Conservation (phyloP, 169 alveolate genomes). For the Perkinsus olseni region DNA sequence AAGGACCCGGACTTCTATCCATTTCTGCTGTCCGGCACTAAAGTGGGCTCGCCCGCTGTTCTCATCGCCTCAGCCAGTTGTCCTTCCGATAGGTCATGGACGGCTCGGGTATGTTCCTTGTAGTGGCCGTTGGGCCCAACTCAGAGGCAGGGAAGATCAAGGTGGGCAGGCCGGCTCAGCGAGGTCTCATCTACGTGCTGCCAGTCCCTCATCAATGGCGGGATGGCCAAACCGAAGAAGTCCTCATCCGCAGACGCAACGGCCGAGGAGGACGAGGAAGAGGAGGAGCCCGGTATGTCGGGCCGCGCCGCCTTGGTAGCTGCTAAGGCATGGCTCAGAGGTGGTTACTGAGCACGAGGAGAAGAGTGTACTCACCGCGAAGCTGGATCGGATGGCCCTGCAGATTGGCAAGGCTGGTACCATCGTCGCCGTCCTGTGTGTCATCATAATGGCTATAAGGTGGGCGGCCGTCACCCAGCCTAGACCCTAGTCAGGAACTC, state of each 20-base stretch:
- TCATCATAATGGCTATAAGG: conserved; percentile 18
- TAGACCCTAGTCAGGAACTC: background rate
- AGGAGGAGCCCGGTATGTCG: background rate
- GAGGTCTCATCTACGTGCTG: background rate
- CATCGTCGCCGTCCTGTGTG: conserved; percentile 20
- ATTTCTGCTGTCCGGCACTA: background rate
- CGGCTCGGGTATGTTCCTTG: background rate
- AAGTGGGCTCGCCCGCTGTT: background rate
- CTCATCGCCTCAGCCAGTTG: background rate
- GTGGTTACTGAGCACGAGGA: conserved; percentile 2
- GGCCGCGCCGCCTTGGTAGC: background rate
- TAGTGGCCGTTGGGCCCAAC: conserved; percentile 8
- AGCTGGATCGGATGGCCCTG: conserved; percentile 6
- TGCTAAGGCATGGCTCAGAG: background rate
- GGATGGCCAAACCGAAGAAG: background rate
- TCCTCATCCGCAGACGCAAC: background rate
- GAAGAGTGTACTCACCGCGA: conserved; percentile 4
- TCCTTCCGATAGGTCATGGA: background rate
- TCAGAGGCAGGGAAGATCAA: background rate
- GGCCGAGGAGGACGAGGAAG: background rate
- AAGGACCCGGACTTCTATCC: conserved; percentile 29
- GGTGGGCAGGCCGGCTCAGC: background rate
- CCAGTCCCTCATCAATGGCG: background rate
- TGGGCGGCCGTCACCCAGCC: background rate
- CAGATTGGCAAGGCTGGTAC: conserved; percentile 1